Base-by-base conservation (phyloP, 169 alveolate genomes). In the Eimeria maxima region DNA sequence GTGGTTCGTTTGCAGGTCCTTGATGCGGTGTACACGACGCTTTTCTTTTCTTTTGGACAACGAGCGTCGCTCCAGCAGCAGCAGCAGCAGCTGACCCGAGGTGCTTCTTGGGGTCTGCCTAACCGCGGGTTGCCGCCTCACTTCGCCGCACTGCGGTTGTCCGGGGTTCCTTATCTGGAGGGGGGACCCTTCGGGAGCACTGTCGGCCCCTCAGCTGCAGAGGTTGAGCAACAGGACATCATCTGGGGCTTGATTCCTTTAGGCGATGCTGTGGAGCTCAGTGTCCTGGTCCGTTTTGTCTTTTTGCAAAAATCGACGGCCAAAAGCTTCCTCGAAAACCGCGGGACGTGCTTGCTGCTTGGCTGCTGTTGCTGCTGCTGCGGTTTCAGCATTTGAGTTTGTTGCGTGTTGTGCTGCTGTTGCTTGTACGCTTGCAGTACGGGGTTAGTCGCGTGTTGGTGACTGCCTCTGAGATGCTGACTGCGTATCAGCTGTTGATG, bases 401-500 rank as follows among this genome's bases (percentile, higher is more conserved):
- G 38, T 44, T 47, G 13, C 20, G 60, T 42, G 10, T n/a, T 38
- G 44, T 33, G 29, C 24, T n/a, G 38, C 38, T 33, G 38, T 1
- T 71, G 24, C 20, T 11, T 22, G 44, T 71, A 8, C 44, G 53
- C 44, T 10, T 63, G 71, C 47, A 81, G 90, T 81, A 50, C 47
- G 90, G 90, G 6, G 45, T 47, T 38, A 81, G 90, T 50, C 47
- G 55, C 45, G 90, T 81, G 6, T 81, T 81, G 73, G 55, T 81
- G 47, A 50, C 73, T 2, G 90, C 90, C 24, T 45, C 47, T 16
- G 90, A 81, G 27, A 53, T 81, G 73, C 90, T 81, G 50, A 81
- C 90, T n/a, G 90, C 90, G 42, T 81, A 81, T 55, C 90, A 81
- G 90, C 90, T 81, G 42, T n/a, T 81, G 71, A 81, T 81, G 90